Evolutionary conservation across 768 basidiomycete genomes (phyloP).

Genomic region (Rhodosporidiobolus odoratus): DNA sequence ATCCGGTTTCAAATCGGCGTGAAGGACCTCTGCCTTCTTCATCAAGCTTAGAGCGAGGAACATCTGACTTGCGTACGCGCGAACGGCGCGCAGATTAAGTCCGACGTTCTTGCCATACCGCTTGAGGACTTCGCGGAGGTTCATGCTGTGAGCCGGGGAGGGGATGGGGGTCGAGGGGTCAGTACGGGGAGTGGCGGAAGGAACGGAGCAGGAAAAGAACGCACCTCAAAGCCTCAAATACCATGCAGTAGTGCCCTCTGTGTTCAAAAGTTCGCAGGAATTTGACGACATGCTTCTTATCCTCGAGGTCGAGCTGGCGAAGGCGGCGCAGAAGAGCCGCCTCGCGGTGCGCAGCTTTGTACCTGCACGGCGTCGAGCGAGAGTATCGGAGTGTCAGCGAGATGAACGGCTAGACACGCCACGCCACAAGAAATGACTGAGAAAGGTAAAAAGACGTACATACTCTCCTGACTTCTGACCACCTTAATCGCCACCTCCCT

Average conservation of each 20-base stretch:
- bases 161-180: not conserved
- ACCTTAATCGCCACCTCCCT: constrained; percentile 95
- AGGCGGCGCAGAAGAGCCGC: constrained; percentile 80
- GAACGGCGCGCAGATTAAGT: constrained; percentile 89
- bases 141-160: constrained; percentile 64
- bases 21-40: constrained; percentile 87
- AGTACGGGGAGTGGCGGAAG: not conserved
- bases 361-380: constrained; percentile 55
- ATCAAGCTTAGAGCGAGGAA: constrained; percentile 80
- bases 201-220: constrained; percentile 28
- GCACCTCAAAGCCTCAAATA: constrained; percentile 89
- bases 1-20: constrained; percentile 98
- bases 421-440: constrained; percentile 2
- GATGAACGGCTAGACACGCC: constrained; percentile 57
- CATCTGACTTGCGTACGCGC: constrained; percentile 96
- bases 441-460: constrained; percentile 56
- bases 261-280: constrained; percentile 93
- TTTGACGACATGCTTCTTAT: constrained; percentile 94
- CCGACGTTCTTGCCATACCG: constrained; percentile 98
- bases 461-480: constrained; percentile 88
- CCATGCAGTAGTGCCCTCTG: constrained; percentile 89
- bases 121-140: constrained; percentile 93
- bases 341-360: constrained; percentile 90
- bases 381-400: not conserved
- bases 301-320: constrained; percentile 82